Evolutionary conservation across 306 rosid genomes (phyloP), one percentile per base, ranked within the genome.

Genomic region (Purshia tridentata): DNA sequence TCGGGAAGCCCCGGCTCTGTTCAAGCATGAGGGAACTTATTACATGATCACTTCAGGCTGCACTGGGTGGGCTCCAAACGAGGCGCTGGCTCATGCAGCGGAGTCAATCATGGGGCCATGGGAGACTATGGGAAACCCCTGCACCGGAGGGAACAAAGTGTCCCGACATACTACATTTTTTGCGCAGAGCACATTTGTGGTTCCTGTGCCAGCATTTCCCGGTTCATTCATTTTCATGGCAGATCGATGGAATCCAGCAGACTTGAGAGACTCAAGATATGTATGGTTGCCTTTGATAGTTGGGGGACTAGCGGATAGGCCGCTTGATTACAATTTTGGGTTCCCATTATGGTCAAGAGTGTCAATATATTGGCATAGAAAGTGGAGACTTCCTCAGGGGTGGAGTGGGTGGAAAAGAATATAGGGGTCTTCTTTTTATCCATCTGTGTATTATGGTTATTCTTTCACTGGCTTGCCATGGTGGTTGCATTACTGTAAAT

Each of bases 31-130:
- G 52, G 93, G 92, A 37, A 92, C 98, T 72, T 91, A 95, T 80
- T 95, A 95, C 82, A 95, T 95, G 99, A 87, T 95, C 77, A 95
- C 99, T 48, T 95, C 99, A 7, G 99, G 98, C 64, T 95, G 99
- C 83, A 85, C 99, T 0, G 99, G 99, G 19, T 95, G 99, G 99
- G 98, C 98, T 4, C 99, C 99, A 4, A 95, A 95, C 3, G 98
- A 90, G 82, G 99, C 99, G 12, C 73, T 90, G 62, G 93, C 88
- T 14, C 99, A 95, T 65, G 99, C 99, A 22, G 85, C 99, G 2
- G 99, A 90, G 76, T 86, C 97, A 5, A 73, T 92, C 61, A 58
- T 87, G 88, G 99, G 99, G 58, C 95, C 95, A 15, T 94, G 99
- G 99, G 97, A 94, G 82, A 87, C 91, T 5, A 76, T 92, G 82